Evolutionary conservation across 768 basidiomycete species (phyloP).

Genomic region (Pseudohyphozyma bogoriensis): DNA sequence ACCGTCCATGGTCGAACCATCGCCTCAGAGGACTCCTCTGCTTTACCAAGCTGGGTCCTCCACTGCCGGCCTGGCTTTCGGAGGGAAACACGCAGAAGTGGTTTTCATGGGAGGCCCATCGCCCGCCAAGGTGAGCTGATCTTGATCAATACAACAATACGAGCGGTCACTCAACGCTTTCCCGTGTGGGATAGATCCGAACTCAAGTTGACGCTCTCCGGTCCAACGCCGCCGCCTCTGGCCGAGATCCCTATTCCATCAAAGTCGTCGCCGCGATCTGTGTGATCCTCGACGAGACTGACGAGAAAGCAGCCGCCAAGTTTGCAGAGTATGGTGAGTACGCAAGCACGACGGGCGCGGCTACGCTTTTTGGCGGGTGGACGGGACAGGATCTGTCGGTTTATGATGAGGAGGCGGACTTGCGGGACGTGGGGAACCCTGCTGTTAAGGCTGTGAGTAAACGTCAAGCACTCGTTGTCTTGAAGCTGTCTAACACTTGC

Average conservation of each 20-base stretch:
- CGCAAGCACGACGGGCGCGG: neutral
- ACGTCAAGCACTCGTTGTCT: neutral
- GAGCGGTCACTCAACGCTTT: no score
- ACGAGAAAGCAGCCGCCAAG: slow-evolving; percentile 1
- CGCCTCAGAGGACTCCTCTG: slow-evolving; percentile 2
- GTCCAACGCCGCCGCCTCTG: neutral
- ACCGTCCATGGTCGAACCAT: slow-evolving; percentile 2
- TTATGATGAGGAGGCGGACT: neutral
- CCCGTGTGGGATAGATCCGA: neutral
- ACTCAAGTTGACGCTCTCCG: neutral
- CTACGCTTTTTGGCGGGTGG: neutral
- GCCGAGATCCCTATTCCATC: slow-evolving; percentile 2
- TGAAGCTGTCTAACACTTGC: neutral
- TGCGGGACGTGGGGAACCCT: neutral
- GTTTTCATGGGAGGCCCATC: neutral
- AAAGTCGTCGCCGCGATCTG: neutral
- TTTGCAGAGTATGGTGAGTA: neutral
- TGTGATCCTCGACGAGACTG: neutral
- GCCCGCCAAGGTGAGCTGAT: neutral
- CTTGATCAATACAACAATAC: no score
- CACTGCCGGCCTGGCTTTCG: neutral
- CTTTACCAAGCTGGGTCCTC: slow-evolving; percentile 11
- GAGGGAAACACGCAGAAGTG: slow-evolving; percentile 1
- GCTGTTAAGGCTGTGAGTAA: neutral
- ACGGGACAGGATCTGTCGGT: neutral